Base-by-base conservation (phyloP, 768 basidiomycete species). In the Mrakia gelida region DNA sequence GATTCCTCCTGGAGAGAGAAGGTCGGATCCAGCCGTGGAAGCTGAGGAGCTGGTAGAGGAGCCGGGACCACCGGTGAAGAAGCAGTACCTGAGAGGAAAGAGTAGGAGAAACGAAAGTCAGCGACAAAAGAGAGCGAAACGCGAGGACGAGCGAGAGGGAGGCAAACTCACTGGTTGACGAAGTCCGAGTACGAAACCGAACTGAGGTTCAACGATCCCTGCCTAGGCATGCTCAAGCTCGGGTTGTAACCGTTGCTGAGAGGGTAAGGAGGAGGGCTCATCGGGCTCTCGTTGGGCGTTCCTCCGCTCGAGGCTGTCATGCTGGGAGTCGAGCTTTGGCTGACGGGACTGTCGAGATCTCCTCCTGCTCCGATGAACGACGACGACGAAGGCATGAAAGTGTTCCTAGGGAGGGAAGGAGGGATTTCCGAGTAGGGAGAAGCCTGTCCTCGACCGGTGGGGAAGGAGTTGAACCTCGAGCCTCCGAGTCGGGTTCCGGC, bases 101-200 rank as follows among this genome's bases (percentile, higher is more conserved):
- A 3, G 38, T 3, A 52, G 9, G 41, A 41, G n/a, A 70, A 21
- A 45, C 41, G 41, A 34, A 38, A 15, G 56, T 73, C 71, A 73
- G 52, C 71, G 21, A 73, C 23, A 32, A 59, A 16, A 56, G 41
- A 23, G 71, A 15, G 16, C 28, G 28, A 26, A 32, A 18, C 32
- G 15, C 30, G 52, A 73, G 5, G 23, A 16, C 45, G 45, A 6
- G 10, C 38, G 32, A 30, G n/a, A 34, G 30, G 23, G 9, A 32
- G 18, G 15, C 4, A 34, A 18, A 56, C 72, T 73, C 72, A 77
- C 70, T 77, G 76, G n/a, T 63, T 77, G 59, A 77, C 76, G 30
- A 77, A 77, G 34, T 77, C 76, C 43, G 68, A 71, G 71, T 77
- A 77, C 38, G 76, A 77, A 1, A 68, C 23, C n/a, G 54, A 54